Conservation (phyloP, 1,139 yeast genomes). For the Taphrina pruni region DNA sequence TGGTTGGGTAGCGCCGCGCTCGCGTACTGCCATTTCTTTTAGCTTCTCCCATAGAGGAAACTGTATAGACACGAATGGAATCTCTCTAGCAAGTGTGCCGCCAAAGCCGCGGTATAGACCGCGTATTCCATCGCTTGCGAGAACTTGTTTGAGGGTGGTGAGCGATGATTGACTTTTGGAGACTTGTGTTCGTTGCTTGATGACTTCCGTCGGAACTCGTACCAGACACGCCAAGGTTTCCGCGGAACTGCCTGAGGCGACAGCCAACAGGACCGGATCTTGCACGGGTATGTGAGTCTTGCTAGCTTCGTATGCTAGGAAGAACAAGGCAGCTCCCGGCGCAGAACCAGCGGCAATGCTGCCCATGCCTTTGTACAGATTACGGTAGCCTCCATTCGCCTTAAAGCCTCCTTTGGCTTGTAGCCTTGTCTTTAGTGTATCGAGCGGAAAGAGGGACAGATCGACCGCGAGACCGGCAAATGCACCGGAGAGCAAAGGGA, state of each 20-base stretch:
- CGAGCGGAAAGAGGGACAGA: conserved; percentile 92
- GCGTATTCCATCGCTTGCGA: conserved; percentile 66
- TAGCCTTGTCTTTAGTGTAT: conserved; percentile 87
- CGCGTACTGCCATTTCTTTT: conserved; percentile 61
- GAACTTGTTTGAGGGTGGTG: conserved; percentile 66
- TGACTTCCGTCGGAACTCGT: conserved; percentile 95
- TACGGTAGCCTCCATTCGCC: conserved; percentile 87
- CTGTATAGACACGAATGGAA: conserved; percentile 93
- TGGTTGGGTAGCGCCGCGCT: conserved; percentile 37
- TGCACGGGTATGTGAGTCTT: conserved; percentile 12
- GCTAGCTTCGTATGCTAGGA: conserved; percentile 78
- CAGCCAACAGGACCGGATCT: conserved; percentile 13
- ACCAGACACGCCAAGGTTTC: conserved; percentile 92
- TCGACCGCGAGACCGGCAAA: conserved; percentile 97
- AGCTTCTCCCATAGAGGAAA: conserved; percentile 89
- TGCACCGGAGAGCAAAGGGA: conserved; percentile 61
- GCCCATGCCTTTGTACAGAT: conserved; percentile 89
- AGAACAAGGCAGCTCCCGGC: conserved; percentile 82
- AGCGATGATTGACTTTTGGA: conserved; percentile 63
- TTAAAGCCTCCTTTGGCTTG: conserved; percentile 97
- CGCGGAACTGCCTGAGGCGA: conserved; percentile 77
- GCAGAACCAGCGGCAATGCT: conserved; percentile 95
- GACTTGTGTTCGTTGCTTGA: conserved; percentile 93
- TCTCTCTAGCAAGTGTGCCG: conserved; percentile 89
- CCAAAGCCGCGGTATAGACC: conserved; percentile 94